Base-by-base conservation (phyloP, 139 green algal genomes). In the Picochlorum costavermella region DNA sequence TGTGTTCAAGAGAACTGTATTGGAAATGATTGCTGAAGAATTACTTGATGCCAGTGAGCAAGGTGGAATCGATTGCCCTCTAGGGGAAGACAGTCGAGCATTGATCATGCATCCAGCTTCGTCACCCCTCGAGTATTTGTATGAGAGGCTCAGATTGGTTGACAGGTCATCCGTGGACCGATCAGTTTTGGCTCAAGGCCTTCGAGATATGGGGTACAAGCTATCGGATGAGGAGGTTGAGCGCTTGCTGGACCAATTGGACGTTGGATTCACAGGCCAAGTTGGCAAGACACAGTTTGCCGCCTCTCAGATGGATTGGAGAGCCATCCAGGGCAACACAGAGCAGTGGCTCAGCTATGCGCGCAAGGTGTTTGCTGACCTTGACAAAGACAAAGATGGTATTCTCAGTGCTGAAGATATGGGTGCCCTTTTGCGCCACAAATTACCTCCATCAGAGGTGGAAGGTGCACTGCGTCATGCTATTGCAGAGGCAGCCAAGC, bases 1-100 rank as follows among this genome's bases (percentile, higher is more conserved):
- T 53, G 36, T 76, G 1, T 75, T 95, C 64, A 91, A 92, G 72
- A 82, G 87, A 33, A 90, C 82, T 6, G 80, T 96, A 45, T 78
- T 96, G 64, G 86, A 96, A 75, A 83, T 90, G 67, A 93, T 96
- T 60, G 85, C 87, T 3, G 83, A 86, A 30, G 88, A 95, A 71
- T 75, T 95, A 67, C 67, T 94, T 48, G 13, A 29, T 49, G 69
- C 33, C 33, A 40, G 33, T 2, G 33, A 40, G 33, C 8, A 40
- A 6, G 33, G 33, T 2, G 64, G 23, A 17, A 17, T 20, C 30
- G 51, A 53, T 37, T 67, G 61, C 14, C 33, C 20, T 1, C 48
- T 59, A 6, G 25, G 26, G n/a, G 13, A 12, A 56, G 53, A 51
- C n/a, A 31, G 20, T n/a, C 20, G 31, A 23, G 56, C 53, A 49